Percentiles rank a stretch among this genome's conserved stretches.
phyloP scores from a whole-genome alignment of 495 filamentous ascomycete species.

The Cairneyella variabilis region DNA sequence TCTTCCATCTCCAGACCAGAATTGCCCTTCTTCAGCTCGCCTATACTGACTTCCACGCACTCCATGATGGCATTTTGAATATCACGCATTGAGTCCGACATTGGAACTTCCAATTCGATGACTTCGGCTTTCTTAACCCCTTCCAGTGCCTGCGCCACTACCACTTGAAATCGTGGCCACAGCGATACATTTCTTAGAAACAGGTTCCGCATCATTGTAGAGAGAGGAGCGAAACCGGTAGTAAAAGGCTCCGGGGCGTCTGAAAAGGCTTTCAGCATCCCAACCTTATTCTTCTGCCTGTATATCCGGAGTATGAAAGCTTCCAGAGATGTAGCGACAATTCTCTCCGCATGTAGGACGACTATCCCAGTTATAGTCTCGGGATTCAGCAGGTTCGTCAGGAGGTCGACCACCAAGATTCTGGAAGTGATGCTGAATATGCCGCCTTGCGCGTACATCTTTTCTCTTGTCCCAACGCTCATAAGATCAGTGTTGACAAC shows the following conservation, averaged over 20 bases:
- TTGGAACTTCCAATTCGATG: conserved; percentile 93
- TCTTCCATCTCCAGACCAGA: conserved; percentile 91
- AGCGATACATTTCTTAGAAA: conserved; percentile 85
- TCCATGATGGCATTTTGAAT: conserved; percentile 95
- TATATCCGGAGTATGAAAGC: conserved; percentile 95
- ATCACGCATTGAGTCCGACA: conserved; percentile 89
- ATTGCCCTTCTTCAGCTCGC: conserved; percentile 86
- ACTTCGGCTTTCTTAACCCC: conserved; percentile 94
- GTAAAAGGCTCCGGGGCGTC: conserved; percentile 93
- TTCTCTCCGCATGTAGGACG: conserved; percentile 83
- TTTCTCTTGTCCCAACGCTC: conserved; percentile 79
- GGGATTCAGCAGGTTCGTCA: conserved; percentile 78
- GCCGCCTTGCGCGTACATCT: conserved; percentile 83
- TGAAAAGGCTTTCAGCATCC: conserved; percentile 95
- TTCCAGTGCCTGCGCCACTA: conserved; percentile 83
- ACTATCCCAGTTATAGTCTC: conserved; percentile 85
- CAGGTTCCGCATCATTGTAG: conserved; percentile 88
- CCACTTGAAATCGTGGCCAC: conserved; percentile 94
- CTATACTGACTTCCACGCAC: conserved; percentile 91
- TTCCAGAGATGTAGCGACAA: conserved; percentile 84
- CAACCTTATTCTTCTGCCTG: conserved; percentile 84
- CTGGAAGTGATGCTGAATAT: conserved; percentile 96
- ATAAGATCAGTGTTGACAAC: conserved; percentile 93
- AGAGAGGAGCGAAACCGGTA: conserved; percentile 81
- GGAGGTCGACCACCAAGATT: conserved; percentile 87